phyloP scores from a whole-genome alignment of 805 yeast species.

The Wickerhamiella kurtzmanii region DNA sequence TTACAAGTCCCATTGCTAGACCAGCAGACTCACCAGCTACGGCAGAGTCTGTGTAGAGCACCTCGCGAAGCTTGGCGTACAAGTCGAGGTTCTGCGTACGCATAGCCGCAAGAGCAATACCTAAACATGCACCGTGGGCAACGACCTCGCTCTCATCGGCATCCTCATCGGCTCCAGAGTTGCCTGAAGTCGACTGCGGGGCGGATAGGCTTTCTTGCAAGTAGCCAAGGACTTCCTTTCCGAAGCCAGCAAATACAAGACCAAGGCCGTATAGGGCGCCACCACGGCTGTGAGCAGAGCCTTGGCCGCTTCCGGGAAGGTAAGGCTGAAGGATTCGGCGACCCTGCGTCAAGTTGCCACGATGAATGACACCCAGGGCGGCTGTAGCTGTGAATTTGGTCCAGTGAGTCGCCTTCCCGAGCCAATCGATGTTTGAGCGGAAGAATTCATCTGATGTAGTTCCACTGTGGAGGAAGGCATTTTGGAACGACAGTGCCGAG shows the following conservation, averaged over 20 bases:
- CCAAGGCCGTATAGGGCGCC: slow-evolving; percentile 92
- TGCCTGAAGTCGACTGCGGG: slow-evolving; percentile 27
- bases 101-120: slow-evolving; percentile 95
- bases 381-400: slow-evolving; percentile 96
- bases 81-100: slow-evolving; percentile 62
- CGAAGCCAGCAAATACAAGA: slow-evolving; percentile 90
- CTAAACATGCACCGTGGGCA: slow-evolving; percentile 90
- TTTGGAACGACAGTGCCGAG: slow-evolving; percentile 87
- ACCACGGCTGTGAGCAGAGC: slow-evolving; percentile 80
- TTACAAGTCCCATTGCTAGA: slow-evolving; percentile 85
- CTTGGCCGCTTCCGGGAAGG: slow-evolving; percentile 61
- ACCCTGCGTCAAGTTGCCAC: slow-evolving; percentile 88
- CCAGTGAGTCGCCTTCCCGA: slow-evolving; percentile 97
- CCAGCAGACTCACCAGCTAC: slow-evolving; percentile 95
- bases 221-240: slow-evolving; percentile 64
- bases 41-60: slow-evolving; percentile 81
- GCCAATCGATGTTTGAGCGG: slow-evolving; percentile 84
- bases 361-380: slow-evolving; percentile 92
- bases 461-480: slow-evolving; percentile 91
- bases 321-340: slow-evolving; percentile 77
- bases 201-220: slow-evolving; percentile 52
- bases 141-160: slow-evolving; percentile 64
- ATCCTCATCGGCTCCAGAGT: slow-evolving; percentile 17
- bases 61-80: slow-evolving; percentile 70
- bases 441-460: slow-evolving; percentile 91